Percentiles rank a stretch among this genome's conserved stretches.
phyloP scores from a whole-genome alignment of 176 grass and related monocot genomes.

The Eleusine indica region DNA sequence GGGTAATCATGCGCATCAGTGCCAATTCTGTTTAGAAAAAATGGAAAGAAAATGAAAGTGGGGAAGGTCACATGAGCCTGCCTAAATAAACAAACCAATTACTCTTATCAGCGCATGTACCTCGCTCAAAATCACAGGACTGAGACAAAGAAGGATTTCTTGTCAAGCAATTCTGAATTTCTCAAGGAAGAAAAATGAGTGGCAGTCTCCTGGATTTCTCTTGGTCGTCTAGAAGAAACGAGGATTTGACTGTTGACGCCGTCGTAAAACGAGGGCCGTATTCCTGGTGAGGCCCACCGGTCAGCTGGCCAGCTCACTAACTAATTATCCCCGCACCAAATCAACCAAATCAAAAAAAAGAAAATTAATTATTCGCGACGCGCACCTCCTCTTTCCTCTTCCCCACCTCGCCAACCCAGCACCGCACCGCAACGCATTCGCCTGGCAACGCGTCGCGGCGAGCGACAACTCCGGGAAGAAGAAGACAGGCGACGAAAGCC shows the following conservation, averaged over 20 bases:
- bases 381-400: background rate
- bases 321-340: background rate
- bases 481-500: conserved; percentile 32
- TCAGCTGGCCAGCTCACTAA: background rate
- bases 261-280: background rate
- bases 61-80: background rate
- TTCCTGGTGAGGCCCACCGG: background rate
- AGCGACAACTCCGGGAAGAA: conserved; percentile 24
- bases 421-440: background rate
- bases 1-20: conserved; percentile 5
- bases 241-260: conserved; percentile 16
- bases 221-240: conserved; percentile 12
- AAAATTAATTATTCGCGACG: background rate
- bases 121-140: background rate
- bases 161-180: background rate
- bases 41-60: background rate
- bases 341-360: too few species aligned
- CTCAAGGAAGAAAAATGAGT: background rate
- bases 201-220: background rate
- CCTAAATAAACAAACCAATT: background rate
- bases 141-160: background rate
- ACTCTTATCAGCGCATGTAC: background rate
- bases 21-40: background rate
- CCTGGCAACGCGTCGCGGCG: background rate
- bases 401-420: conserved; percentile 16